These are phyloP conservation scores for Penicillium sp. DNA, from an alignment of 2,329 filamentous ascomycete species.

Conservation along the genomic window DNA sequence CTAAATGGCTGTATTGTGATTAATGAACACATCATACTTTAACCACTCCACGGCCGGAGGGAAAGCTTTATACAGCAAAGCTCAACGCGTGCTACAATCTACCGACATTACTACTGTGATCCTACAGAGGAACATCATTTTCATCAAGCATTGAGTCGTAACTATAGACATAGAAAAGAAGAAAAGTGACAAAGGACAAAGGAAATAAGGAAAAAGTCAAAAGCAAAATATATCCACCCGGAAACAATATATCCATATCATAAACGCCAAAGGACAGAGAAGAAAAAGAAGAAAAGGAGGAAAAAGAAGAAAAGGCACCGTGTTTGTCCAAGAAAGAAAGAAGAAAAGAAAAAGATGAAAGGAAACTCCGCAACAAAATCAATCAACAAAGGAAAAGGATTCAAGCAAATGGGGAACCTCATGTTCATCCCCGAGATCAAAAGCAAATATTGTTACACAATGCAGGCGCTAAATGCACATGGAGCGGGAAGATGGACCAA, in stretches of 20 bases:
- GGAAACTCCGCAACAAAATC: conserved; percentile 4
- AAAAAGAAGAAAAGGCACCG: conserved; percentile 4
- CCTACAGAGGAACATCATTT: not conserved
- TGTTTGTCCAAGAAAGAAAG: conserved; percentile 8
- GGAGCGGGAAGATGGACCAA: conserved; percentile 10
- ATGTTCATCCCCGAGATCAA: conserved; percentile 8
- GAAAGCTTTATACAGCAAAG: no score
- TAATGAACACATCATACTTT: not conserved
- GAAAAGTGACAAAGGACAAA: conserved; percentile 16
- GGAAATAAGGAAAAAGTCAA: conserved; percentile 7
- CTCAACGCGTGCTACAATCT: no score
- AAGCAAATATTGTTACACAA: conserved; percentile 21
- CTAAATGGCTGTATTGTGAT: not conserved
- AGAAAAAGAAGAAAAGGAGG: conserved; percentile 3
- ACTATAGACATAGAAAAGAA: conserved; percentile 18
- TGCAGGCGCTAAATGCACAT: conserved; percentile 26
- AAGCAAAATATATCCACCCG: conserved; percentile 7
- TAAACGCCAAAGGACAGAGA: conserved; percentile 8
- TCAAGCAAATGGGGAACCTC: conserved; percentile 1
- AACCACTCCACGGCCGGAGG: not conserved
- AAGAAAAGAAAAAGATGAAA: conserved; percentile 3
- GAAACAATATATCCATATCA: conserved; percentile 15
- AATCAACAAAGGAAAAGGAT: conserved; percentile 9
- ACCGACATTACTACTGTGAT: not conserved
- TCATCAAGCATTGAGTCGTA: conserved; percentile 9